phyloP scores from a whole-genome alignment of 495 filamentous ascomycete genomes.

The Neurospora tetraspora region DNA sequence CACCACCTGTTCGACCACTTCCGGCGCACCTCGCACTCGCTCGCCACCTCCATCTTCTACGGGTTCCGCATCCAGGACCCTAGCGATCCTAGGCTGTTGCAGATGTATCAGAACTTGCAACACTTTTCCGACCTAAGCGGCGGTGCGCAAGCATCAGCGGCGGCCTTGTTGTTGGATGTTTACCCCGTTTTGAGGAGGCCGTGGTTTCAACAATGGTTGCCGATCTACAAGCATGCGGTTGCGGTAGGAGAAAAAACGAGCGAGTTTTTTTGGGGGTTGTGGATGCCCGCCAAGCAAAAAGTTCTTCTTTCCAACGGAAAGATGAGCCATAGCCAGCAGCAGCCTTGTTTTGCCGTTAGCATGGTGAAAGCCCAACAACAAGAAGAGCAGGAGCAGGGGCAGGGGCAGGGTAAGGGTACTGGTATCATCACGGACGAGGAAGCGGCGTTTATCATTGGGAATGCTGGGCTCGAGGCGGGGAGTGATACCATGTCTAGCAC shows the following conservation, averaged over 20 bases:
- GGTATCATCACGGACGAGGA: constrained; percentile 15
- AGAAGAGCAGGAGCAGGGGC: too few relatives aligned
- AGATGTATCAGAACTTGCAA: constrained; percentile 14
- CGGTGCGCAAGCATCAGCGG: not conserved
- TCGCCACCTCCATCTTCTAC: constrained; percentile 34
- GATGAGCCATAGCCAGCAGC: not conserved
- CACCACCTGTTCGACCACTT: constrained; percentile 10
- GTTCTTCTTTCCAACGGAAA: not conserved
- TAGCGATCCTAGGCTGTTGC: constrained; percentile 27
- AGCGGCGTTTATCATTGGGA: constrained; percentile 20
- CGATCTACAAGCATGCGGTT: not conserved
- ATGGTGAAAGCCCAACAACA: constrained; percentile 12
- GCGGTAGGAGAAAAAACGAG: not conserved
- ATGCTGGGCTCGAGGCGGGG: constrained; percentile 35
- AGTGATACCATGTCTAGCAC: constrained; percentile 33
- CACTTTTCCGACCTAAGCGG: not conserved
- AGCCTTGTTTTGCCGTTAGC: constrained; percentile 9
- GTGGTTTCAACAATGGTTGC: constrained; percentile 15
- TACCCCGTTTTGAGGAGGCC: constrained; percentile 11
- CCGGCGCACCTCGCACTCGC: constrained; percentile 29
- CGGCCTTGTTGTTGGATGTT: constrained; percentile 2
- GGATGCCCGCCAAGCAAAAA: constrained; percentile 2
- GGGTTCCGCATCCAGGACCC: constrained; percentile 28
- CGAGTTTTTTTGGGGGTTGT: not conserved
- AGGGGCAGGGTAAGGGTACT: too few relatives aligned